phyloP scores from a whole-genome alignment of 2,329 filamentous ascomycete genomes.

The Arthroderma uncinatum region DNA sequence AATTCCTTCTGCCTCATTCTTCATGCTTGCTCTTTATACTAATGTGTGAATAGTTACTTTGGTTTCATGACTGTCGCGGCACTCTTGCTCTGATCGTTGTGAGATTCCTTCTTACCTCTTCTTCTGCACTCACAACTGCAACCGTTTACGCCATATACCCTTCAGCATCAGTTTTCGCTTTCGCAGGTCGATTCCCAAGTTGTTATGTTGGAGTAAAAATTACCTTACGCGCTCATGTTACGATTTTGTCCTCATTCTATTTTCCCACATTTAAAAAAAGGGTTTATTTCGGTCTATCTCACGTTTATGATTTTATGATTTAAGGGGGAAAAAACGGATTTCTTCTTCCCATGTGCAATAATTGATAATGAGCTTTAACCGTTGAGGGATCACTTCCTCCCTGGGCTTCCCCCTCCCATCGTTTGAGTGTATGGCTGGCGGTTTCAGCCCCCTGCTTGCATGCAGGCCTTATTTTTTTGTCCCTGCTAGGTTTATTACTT shows the following conservation, averaged over 20 bases:
- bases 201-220: too few species aligned
- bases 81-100: slow-evolving; percentile 24
- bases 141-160: too few species aligned
- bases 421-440: not conserved
- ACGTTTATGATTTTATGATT: slow-evolving; percentile 1
- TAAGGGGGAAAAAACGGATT: not conserved
- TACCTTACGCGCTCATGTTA: too few species aligned
- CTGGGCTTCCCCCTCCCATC: not conserved
- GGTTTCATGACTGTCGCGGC: slow-evolving; percentile 31
- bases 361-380: slow-evolving; percentile 1
- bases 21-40: slow-evolving; percentile 2
- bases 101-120: too few species aligned
- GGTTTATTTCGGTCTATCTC: not conserved
- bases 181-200: too few species aligned
- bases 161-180: too few species aligned
- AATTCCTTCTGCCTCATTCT: not conserved
- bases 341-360: not conserved
- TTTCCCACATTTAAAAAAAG: not conserved
- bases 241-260: too few species aligned
- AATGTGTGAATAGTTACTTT: slow-evolving; percentile 25
- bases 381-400: too few species aligned
- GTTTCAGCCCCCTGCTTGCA: not conserved
- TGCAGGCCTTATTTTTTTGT: not conserved
- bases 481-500: not conserved
- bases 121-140: too few species aligned